Conservation (phyloP, 495 filamentous ascomycete genomes). For the Neurospora hispaniola region DNA sequence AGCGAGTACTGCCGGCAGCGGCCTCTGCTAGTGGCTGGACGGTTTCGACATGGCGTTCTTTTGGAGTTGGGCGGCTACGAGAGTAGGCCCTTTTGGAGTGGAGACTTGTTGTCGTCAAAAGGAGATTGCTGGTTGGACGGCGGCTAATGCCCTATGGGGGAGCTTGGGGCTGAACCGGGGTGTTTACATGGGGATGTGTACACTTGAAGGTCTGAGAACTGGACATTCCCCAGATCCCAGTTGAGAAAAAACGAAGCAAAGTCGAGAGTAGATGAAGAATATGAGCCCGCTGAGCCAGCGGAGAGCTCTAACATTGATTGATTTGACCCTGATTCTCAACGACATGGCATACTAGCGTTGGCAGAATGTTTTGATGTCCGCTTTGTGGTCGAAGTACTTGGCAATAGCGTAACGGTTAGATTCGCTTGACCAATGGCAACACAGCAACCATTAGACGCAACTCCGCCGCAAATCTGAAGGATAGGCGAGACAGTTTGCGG, state of each 20-base stretch:
- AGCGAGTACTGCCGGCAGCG: constrained; percentile 26
- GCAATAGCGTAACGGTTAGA: background rate
- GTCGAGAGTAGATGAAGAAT: background rate
- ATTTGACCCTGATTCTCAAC: background rate
- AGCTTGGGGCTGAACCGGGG: constrained; percentile 4
- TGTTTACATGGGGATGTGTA: background rate
- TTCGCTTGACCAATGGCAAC: background rate
- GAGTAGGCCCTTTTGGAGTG: constrained; percentile 15
- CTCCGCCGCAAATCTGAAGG: background rate
- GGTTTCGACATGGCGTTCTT: constrained; percentile 39
- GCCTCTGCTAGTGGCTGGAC: constrained; percentile 37
- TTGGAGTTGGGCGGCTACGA: constrained; percentile 40
- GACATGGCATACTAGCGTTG: background rate
- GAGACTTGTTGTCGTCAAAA: constrained; percentile 13
- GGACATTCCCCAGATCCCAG: background rate
- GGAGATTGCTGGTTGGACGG: constrained; percentile 22
- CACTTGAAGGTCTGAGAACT: background rate
- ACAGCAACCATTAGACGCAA: background rate
- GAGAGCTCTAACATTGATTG: background rate
- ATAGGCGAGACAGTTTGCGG: background rate
- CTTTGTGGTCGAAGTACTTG: background rate
- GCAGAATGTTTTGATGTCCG: background rate
- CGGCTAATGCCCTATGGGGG: constrained; percentile 26
- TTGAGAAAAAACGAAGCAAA: background rate
- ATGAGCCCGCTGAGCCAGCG: background rate